A percentile compares a stretch with the other conserved stretches of the same genome.
These are phyloP conservation scores for Cyberlindnera xishuangbannaensis DNA, from an alignment of 805 yeast species.

Conservation along the genomic window DNA sequence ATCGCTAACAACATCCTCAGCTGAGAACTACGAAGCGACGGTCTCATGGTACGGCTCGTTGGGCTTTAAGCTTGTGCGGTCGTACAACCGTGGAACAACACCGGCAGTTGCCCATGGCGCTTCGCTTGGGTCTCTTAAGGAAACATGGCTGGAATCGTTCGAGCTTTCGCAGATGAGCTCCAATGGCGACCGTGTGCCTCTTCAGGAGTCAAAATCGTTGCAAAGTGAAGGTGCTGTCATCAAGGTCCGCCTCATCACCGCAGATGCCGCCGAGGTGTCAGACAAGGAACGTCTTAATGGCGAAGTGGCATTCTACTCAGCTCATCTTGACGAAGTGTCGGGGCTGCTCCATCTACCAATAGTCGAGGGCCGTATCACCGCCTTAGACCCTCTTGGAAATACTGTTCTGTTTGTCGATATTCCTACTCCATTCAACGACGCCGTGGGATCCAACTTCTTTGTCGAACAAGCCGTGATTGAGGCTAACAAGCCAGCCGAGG, in stretches of 20 bases:
- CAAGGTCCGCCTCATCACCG: constrained; percentile 36
- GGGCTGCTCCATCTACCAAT: constrained; percentile 16
- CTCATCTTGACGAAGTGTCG: constrained; percentile 29
- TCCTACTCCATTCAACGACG: constrained; percentile 19
- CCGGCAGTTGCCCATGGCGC: constrained; percentile 44
- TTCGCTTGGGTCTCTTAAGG: constrained; percentile 60
- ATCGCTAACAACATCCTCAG: constrained; percentile 54
- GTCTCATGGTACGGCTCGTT: constrained; percentile 52
- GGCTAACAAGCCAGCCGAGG: constrained; percentile 1
- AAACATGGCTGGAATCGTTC: constrained; percentile 68
- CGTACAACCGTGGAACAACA: constrained; percentile 45
- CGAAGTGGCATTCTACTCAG: constrained; percentile 35
- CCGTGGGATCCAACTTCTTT: constrained; percentile 16
- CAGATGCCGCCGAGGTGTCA: constrained; percentile 10
- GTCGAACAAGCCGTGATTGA: constrained; percentile 6
- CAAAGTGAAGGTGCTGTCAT: constrained; percentile 42
- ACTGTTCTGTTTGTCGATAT: constrained; percentile 31
- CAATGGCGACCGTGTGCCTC: constrained; percentile 53
- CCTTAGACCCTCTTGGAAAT: constrained; percentile 64
- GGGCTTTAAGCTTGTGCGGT: constrained; percentile 58
- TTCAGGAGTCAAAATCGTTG: constrained; percentile 35
- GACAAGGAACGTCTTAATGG: constrained; percentile 30
- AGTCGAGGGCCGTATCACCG: constrained; percentile 15
- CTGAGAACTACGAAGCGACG: constrained; percentile 39
- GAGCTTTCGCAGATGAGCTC: constrained; percentile 49